These are phyloP conservation scores for Aspergillus calidoustus DNA, from an alignment of 2,329 filamentous ascomycete genomes.

Conservation along the genomic window DNA sequence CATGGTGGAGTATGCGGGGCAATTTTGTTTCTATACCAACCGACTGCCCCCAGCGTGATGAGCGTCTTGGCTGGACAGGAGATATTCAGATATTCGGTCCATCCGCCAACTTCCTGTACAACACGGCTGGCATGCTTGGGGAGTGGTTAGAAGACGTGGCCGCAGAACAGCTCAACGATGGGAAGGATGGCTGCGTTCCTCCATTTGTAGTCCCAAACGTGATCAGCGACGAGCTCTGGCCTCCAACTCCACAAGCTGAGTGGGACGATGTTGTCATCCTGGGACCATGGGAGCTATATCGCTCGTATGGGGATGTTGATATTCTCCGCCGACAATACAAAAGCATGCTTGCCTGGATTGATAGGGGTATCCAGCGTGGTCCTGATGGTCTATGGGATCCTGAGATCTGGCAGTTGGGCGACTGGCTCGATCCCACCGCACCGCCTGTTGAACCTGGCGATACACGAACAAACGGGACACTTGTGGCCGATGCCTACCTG, in stretches of 20 bases:
- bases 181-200: slow-evolving; percentile 27
- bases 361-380: slow-evolving; percentile 38
- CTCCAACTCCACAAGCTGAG: slow-evolving; percentile 34
- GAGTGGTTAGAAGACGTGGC: slow-evolving; percentile 57
- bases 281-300: slow-evolving; percentile 43
- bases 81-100: slow-evolving; percentile 57
- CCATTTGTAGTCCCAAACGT: slow-evolving; percentile 40
- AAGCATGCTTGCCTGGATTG: slow-evolving; percentile 44
- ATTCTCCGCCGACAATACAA: slow-evolving; percentile 42
- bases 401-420: slow-evolving; percentile 41
- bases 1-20: slow-evolving; percentile 61
- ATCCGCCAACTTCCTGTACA: slow-evolving; percentile 59
- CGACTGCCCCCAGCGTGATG: slow-evolving; percentile 62
- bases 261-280: slow-evolving; percentile 48
- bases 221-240: slow-evolving; percentile 19
- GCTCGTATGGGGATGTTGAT: slow-evolving; percentile 37
- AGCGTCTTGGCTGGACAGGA: slow-evolving; percentile 60
- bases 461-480: slow-evolving; percentile 36
- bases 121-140: slow-evolving; percentile 57
- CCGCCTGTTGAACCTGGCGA: slow-evolving; percentile 40
- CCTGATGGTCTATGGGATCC: slow-evolving; percentile 41
- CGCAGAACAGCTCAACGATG: slow-evolving; percentile 36
- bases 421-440: slow-evolving; percentile 49
- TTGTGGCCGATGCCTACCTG: slow-evolving; percentile 47
- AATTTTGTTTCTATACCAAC: slow-evolving; percentile 64